These are phyloP conservation scores for Argentina anserina DNA, from an alignment of 306 rosid species.

Conservation along the genomic window DNA sequence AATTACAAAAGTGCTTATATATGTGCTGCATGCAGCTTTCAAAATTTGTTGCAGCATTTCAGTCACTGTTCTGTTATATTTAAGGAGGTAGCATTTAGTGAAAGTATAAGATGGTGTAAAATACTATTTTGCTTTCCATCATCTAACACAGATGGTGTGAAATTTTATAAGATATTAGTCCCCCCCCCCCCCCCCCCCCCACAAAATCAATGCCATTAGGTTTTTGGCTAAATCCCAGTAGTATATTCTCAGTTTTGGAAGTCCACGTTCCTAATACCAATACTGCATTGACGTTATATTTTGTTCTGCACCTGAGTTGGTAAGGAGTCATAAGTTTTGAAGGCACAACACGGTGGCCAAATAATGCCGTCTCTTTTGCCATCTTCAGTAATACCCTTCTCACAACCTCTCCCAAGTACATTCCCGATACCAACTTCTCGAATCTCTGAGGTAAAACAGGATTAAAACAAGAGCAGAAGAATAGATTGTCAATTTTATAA, in stretches of 20 bases:
- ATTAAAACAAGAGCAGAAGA: background rate
- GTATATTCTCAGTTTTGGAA: background rate
- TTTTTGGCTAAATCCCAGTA: background rate
- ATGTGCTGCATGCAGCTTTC: background rate
- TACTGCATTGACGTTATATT: background rate
- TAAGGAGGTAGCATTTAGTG: background rate
- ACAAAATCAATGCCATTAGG: background rate
- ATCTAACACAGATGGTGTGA: too few species aligned
- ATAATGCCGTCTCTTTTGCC: slow-evolving; percentile 59
- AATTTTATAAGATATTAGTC: too few species aligned
- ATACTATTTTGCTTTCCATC: background rate
- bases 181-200: too few species aligned
- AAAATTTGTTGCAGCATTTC: background rate
- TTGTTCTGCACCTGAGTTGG: slow-evolving; percentile 39
- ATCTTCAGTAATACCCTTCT: slow-evolving; percentile 53
- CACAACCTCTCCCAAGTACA: slow-evolving; percentile 64
- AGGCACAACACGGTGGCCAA: slow-evolving; percentile 42
- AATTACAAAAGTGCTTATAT: background rate
- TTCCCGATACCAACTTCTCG: slow-evolving; percentile 58
- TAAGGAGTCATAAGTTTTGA: slow-evolving; percentile 51
- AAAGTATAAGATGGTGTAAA: background rate
- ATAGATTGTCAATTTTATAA: background rate
- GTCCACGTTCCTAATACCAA: background rate
- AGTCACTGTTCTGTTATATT: background rate
- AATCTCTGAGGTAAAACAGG: slow-evolving; percentile 34